Percentiles rank a stretch among this genome's conserved stretches.
Conservation (phyloP, 176 grass and related monocot genomes). For the Triticum turgidum region DNA sequence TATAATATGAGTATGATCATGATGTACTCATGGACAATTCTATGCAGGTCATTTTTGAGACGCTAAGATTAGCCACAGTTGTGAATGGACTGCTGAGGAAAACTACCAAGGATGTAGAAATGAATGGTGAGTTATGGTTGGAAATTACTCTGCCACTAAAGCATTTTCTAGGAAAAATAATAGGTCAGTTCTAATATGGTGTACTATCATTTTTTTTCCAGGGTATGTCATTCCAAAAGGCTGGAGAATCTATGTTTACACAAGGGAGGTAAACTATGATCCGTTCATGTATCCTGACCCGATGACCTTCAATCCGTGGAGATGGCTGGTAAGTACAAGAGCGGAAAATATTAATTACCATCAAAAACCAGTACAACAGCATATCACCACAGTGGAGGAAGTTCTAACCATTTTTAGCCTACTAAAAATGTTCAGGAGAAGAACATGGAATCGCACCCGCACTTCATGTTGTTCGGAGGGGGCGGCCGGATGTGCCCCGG, state of each 20-base stretch:
- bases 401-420: conserved; percentile 12
- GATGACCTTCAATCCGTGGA: conserved; percentile 88
- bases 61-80: conserved; percentile 86
- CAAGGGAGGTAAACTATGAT: conserved; percentile 95
- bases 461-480: conserved; percentile 98
- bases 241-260: conserved; percentile 99
- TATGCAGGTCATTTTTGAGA: conserved; percentile 78
- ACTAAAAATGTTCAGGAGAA: conserved; percentile 54
- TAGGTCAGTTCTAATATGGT: conserved; percentile 1
- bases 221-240: conserved; percentile 88
- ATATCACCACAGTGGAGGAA: not conserved
- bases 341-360: not conserved
- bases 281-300: conserved; percentile 78
- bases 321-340: conserved; percentile 79
- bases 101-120: conserved; percentile 81
- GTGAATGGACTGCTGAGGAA: conserved; percentile 95
- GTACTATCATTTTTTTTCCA: conserved; percentile 31
- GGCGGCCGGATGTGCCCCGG: conserved; percentile 89
- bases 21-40: conserved; percentile 9
- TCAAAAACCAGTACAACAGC: not conserved
- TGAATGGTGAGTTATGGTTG: conserved; percentile 61
- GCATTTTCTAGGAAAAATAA: not conserved
- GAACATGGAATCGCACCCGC: conserved; percentile 74
- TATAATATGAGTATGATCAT: not conserved
- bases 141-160: not conserved